Evolutionary conservation across 257 asterid species (phyloP), one percentile per base, ranked within the genome.

Genomic region (Penstemon barbatus): DNA sequence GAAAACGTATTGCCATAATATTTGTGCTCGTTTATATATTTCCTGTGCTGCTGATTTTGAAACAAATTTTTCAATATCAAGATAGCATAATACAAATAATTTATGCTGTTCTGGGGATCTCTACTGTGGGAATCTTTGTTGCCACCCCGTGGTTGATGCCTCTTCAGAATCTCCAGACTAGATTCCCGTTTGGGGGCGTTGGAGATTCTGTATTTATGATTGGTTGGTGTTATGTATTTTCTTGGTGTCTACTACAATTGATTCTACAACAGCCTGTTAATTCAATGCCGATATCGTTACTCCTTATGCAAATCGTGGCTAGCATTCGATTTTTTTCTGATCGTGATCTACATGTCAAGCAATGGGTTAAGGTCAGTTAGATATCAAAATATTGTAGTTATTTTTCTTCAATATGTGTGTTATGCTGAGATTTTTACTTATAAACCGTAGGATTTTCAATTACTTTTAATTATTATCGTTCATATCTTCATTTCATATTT

Each of bases 201-300:
- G 75, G 66, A 75, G 87, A 85, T 76, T 84, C 87, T 71, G 51
- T 81, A 45, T 77, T 57, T 68, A 74, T 77, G 4, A 77, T 80
- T 58, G 96, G 92, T 63, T 92, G 90, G 89, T 77, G 78, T 75
- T 87, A 66, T 56, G 9, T 82, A 57, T 83, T 75, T 60, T 83
- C 94, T 74, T 92, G 97, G 98, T 86, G 88, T 69, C 82, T 92
- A 43, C 86, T 92, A 61, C 98, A 89, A 73, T 84, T 87, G 66
- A 80, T 92, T 78, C 81, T 92, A 51, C 98, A 89, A 68, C 97
- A 89, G 76, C 96, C 98, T 42, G 61, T 84, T 46, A 92, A 92
- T 71, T 75, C 97, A 65, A 73, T 85, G 81, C 91, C 97, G 12
- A 52, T 82, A 13, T 72, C 78, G 65, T 74, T 89, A 63, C 75